These are phyloP conservation scores for Penicillium sp. DNA, from an alignment of 2,329 filamentous ascomycete species.

Conservation along the genomic window DNA sequence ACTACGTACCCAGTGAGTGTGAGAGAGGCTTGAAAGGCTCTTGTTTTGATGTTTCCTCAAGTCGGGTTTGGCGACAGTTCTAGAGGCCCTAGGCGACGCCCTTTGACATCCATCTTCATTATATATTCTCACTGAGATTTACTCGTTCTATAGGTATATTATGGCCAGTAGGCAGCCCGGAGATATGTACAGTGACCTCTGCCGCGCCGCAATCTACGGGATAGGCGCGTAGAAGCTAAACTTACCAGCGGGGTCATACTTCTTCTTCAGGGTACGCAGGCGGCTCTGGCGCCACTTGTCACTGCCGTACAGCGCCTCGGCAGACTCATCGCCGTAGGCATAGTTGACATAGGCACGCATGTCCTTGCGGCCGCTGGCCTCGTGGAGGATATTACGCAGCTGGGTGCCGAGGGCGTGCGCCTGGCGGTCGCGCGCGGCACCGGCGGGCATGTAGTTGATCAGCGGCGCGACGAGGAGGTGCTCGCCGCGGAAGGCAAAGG, in stretches of 20 bases:
- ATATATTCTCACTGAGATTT: no score
- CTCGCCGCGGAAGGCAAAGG: slow-evolving; percentile 49
- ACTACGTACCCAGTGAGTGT: slow-evolving; percentile 29
- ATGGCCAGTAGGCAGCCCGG: no score
- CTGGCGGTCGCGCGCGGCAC: slow-evolving; percentile 20
- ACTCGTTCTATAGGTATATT: no score
- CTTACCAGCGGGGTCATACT: slow-evolving; percentile 36
- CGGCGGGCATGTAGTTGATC: slow-evolving; percentile 30
- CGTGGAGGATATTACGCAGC: slow-evolving; percentile 30
- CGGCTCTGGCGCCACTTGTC: slow-evolving; percentile 34
- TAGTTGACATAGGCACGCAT: slow-evolving; percentile 35
- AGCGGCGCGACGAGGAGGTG: slow-evolving; percentile 42
- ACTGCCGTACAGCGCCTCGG: slow-evolving; percentile 29
- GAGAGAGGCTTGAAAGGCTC: not conserved
- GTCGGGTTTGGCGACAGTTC: slow-evolving; percentile 27
- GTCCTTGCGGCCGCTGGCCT: slow-evolving; percentile 19
- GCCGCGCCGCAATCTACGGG: slow-evolving; percentile 9
- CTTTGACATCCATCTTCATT: no score
- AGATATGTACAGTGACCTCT: no score
- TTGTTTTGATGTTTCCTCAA: slow-evolving; percentile 1
- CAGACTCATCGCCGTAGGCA: slow-evolving; percentile 29
- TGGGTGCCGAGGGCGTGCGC: slow-evolving; percentile 29
- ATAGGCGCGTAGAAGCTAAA: slow-evolving; percentile 34
- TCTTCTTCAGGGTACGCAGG: slow-evolving; percentile 32
- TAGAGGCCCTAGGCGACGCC: slow-evolving; percentile 24